These are phyloP conservation scores for Hordeum vulgare DNA, from an alignment of 176 grass and related monocot genomes.

Conservation along the genomic window DNA sequence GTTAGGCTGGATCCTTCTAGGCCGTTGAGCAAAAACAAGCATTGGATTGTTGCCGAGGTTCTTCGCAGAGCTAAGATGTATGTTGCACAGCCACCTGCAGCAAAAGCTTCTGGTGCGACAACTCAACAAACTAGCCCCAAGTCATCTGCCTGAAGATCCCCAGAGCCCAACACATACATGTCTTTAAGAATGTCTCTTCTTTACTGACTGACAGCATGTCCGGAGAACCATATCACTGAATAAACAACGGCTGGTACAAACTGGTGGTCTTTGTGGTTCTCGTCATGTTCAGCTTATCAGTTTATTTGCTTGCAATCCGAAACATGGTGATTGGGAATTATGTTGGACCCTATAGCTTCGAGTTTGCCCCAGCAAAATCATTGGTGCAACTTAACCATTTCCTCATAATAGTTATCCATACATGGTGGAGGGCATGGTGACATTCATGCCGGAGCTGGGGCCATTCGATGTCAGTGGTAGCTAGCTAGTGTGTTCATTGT, in stretches of 20 bases:
- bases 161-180: background rate
- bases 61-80: constrained; percentile 72
- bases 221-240: no score
- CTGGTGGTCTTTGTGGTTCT: background rate
- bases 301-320: no score
- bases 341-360: background rate
- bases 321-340: background rate
- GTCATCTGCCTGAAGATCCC: constrained; percentile 16
- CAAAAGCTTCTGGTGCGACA: constrained; percentile 1
- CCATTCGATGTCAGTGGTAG: background rate
- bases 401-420: background rate
- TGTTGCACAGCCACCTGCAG: constrained; percentile 24
- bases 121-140: constrained; percentile 8
- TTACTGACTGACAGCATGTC: background rate
- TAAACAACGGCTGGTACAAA: no score
- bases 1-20: constrained; percentile 77
- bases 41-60: constrained; percentile 73
- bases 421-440: no score
- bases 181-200: background rate
- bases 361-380: background rate
- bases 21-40: constrained; percentile 70
- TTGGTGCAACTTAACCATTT: background rate
- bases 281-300: background rate
- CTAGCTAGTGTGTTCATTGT: background rate
- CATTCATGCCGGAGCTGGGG: background rate